Percentiles rank a stretch among this genome's conserved stretches.
phyloP scores from a whole-genome alignment of 164 flowering plant species.

The Chimonanthus praecox region DNA sequence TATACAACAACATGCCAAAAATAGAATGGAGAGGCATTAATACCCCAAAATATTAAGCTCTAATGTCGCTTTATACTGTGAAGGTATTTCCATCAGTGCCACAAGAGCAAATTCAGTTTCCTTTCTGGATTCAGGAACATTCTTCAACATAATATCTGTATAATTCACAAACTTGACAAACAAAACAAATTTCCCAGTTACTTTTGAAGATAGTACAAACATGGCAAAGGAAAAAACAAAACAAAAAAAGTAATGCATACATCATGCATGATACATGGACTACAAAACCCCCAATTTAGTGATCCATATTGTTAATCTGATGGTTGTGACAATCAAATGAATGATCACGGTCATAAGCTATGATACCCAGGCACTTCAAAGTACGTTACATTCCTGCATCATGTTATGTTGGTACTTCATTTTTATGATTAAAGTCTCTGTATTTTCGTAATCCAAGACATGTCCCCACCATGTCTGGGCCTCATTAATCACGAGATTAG shows the following conservation, averaged over 20 bases:
- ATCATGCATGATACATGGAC: no score
- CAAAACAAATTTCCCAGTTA: constrained; percentile 1
- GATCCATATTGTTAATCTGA: no score
- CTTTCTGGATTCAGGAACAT: constrained; percentile 39
- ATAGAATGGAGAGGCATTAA: not conserved
- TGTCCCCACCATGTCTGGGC: no score
- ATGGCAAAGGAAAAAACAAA: not conserved
- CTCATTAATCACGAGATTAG: no score
- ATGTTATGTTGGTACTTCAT: no score
- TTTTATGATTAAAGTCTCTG: no score
- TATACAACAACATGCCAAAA: not conserved
- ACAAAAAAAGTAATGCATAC: not conserved
- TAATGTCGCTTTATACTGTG: constrained; percentile 72
- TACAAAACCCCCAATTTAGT: no score
- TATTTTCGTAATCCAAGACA: no score
- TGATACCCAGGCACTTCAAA: no score
- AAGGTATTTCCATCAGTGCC: constrained; percentile 79
- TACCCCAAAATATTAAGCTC: constrained; percentile 62
- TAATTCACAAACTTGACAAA: constrained; percentile 66
- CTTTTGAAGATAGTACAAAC: not conserved
- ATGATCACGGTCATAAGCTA: no score
- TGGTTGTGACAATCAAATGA: no score
- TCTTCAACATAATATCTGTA: constrained; percentile 69
- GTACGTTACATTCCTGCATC: no score
- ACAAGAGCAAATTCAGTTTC: constrained; percentile 71